Evolutionary conservation across 2,329 filamentous ascomycete species (phyloP).

Genomic region (Metarhizium robertsii): DNA sequence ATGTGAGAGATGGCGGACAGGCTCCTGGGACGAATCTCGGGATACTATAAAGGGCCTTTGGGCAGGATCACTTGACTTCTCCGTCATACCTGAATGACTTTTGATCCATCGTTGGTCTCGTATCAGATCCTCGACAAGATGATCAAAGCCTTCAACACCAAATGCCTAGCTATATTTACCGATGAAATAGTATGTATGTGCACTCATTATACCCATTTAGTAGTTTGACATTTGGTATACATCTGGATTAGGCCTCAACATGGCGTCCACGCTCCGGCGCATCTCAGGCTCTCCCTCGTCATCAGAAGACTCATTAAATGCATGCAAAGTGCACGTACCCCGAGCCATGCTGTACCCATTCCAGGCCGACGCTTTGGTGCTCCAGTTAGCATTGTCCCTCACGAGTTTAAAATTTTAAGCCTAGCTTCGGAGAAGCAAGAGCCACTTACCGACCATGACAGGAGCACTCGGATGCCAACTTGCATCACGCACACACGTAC

Average conservation of each 20-base stretch:
- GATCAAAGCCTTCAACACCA: background rate
- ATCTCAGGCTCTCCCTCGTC: constrained; percentile 54
- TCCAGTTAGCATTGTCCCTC: background rate
- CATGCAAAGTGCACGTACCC: constrained; percentile 70
- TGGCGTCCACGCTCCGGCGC: constrained; percentile 50
- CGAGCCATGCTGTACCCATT: constrained; percentile 65
- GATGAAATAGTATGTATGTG: background rate
- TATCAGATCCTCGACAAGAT: background rate
- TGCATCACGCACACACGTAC: constrained; percentile 75
- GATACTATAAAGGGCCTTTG: too few relatives aligned
- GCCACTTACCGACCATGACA: constrained; percentile 54
- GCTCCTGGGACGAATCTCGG: too few relatives aligned
- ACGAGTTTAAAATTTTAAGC: too few relatives aligned
- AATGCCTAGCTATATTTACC: background rate
- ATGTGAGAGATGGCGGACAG: too few relatives aligned
- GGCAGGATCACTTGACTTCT: too few relatives aligned
- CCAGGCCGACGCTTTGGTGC: constrained; percentile 63
- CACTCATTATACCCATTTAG: background rate
- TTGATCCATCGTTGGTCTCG: too few relatives aligned
- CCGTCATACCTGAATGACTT: too few relatives aligned
- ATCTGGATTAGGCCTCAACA: constrained; percentile 34
- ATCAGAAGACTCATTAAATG: constrained; percentile 58
- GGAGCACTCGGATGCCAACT: constrained; percentile 86
- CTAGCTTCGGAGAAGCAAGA: background rate
- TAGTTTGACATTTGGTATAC: constrained; percentile 9